These are phyloP conservation scores for Pestalotiopsis sp. DNA, from an alignment of 2,329 filamentous ascomycete species.

Conservation along the genomic window DNA sequence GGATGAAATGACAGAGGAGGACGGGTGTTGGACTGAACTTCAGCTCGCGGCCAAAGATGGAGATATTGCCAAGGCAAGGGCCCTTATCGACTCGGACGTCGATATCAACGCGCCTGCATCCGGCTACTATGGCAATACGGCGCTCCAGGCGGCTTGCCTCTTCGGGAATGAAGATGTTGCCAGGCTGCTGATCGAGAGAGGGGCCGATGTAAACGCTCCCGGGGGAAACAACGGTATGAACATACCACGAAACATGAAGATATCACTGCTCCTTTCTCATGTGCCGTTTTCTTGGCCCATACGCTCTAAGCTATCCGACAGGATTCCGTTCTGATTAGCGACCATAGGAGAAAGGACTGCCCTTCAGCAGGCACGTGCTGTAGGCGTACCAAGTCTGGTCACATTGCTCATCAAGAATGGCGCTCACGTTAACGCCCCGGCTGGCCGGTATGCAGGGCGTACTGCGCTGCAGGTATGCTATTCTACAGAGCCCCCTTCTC, in stretches of 20 bases:
- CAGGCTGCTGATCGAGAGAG: conserved; percentile 21
- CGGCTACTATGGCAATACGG: conserved; percentile 30
- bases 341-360: not conserved
- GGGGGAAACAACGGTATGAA: conserved; percentile 33
- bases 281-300: not conserved
- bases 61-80: conserved; percentile 26
- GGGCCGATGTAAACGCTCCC: conserved; percentile 28
- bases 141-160: conserved; percentile 30
- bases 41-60: conserved; percentile 36
- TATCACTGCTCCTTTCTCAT: too few species aligned
- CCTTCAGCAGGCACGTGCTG: conserved; percentile 33
- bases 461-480: conserved; percentile 38
- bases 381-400: conserved; percentile 22
- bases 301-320: too few species aligned
- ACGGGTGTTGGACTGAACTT: conserved; percentile 37
- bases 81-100: conserved; percentile 28
- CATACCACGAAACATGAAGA: conserved; percentile 31
- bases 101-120: conserved; percentile 29
- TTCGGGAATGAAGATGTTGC: conserved; percentile 25
- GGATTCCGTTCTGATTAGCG: not conserved
- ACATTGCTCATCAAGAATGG: conserved; percentile 23
- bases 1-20: conserved; percentile 22
- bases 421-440: conserved; percentile 29
- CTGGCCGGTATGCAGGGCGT: conserved; percentile 31
- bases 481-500: not conserved